Evolutionary conservation across 306 rosid species (phyloP), one percentile per base, ranked within the genome.

Genomic region (Cucumis cinereus): DNA sequence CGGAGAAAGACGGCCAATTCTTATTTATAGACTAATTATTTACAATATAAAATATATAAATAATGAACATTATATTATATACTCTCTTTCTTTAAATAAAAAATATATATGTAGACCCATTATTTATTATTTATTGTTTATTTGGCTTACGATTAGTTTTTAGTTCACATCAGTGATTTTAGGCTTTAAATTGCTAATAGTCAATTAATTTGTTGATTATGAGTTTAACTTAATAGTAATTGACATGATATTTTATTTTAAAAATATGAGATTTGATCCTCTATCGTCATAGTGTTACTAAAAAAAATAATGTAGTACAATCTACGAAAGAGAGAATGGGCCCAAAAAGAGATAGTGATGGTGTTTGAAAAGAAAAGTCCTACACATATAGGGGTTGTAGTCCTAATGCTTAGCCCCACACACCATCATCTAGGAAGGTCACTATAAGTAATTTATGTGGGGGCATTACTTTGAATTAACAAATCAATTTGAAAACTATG

Each of bases 281-380:
- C n/a, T n/a, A n/a, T n/a, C n/a, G n/a, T n/a, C n/a, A n/a, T n/a
- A n/a, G n/a, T n/a, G n/a, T n/a, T n/a, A n/a, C n/a, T n/a, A n/a
- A n/a, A n/a, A n/a, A n/a, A n/a, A n/a, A 50, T 72, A 72, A 72
- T 49, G 60, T 30, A 47, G 61, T 28, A 49, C 60, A 72, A 72
- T 72, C 76, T 28, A 71, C 28, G 3, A 50, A 50, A 50, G 43
- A 30, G 60, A 50, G 61, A 30, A 72, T 52, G 76, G 76, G 76
- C 45, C 76, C 43, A 16, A 72, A 47, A 22, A 47, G 50, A 10
- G 57, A 45, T 24, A 23, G 75, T 8, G 40, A 70, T 47, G 61
- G 76, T 52, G 10, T 50, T 72, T 72, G 61, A 72, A 72, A 72
- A 72, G 76, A 52, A 72, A 72, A 72, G 76, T 52, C 76, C 76